Conservation (phyloP, 768 basidiomycete genomes). For the Suillus subluteus region DNA sequence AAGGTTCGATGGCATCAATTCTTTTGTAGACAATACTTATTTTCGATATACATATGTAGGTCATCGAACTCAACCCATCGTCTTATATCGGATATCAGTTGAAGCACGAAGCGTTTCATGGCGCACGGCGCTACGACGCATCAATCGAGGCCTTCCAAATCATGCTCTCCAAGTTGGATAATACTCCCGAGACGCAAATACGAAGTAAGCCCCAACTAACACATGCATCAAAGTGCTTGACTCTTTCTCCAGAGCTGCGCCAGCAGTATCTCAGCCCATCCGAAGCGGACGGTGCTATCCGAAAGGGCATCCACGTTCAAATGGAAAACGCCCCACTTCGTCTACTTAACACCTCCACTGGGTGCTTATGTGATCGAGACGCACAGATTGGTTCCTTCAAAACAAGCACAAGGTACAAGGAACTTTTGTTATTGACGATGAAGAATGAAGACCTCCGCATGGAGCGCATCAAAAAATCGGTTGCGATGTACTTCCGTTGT, state of each 20-base stretch:
- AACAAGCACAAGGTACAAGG: background rate
- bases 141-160: background rate
- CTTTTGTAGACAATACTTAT: background rate
- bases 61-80: background rate
- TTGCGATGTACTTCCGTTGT: conserved; percentile 2
- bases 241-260: background rate
- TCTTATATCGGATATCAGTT: background rate
- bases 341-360: conserved; percentile 14
- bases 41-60: background rate
- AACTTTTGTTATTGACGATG: background rate
- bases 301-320: background rate
- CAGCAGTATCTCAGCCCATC: background rate
- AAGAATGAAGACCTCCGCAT: background rate
- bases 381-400: background rate
- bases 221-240: background rate
- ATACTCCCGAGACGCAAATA: background rate
- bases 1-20: background rate
- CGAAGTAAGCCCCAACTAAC: background rate
- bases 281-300: background rate
- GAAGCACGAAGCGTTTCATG: background rate
- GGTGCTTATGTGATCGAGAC: conserved; percentile 8
- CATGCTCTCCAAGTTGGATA: conserved; percentile 1
- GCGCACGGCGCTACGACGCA: background rate
- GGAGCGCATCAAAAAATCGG: background rate
- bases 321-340: conserved; percentile 7